Evolutionary conservation across 208 protist genomes (phyloP).

Genomic region (Trypanosoma lewisi): DNA sequence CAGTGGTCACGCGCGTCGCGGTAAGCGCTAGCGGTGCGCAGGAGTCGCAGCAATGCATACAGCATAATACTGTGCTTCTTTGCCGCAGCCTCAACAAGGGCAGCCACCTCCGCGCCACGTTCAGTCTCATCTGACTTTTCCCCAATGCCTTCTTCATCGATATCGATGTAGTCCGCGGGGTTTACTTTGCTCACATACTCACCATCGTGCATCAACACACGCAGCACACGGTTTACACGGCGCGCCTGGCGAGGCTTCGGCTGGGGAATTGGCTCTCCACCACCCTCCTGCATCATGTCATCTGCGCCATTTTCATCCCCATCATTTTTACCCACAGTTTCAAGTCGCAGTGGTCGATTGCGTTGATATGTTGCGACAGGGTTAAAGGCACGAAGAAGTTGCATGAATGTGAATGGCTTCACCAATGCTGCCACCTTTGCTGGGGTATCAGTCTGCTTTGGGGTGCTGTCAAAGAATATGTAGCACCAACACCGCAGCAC

Average conservation of each 20-base stretch:
- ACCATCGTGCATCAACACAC: slow-evolving; percentile 54
- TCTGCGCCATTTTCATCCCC: slow-evolving; percentile 25
- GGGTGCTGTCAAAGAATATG: slow-evolving; percentile 65
- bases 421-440: slow-evolving; percentile 73
- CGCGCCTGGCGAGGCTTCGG: slow-evolving; percentile 67
- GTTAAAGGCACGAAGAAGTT: slow-evolving; percentile 77
- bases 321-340: slow-evolving; percentile 24
- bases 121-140: slow-evolving; percentile 27
- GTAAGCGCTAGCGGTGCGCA: slow-evolving; percentile 59
- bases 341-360: slow-evolving; percentile 46
- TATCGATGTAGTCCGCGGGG: slow-evolving; percentile 49
- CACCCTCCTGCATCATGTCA: slow-evolving; percentile 12
- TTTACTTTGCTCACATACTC: slow-evolving; percentile 64
- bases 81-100: slow-evolving; percentile 41
- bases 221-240: slow-evolving; percentile 66
- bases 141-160: slow-evolving; percentile 37
- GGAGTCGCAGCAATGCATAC: slow-evolving; percentile 57
- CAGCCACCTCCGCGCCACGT: slow-evolving; percentile 33
- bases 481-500: slow-evolving; percentile 77
- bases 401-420: slow-evolving; percentile 76
- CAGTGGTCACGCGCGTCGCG: slow-evolving; percentile 65
- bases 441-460: slow-evolving; percentile 57
- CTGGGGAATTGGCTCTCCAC: slow-evolving; percentile 46
- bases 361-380: slow-evolving; percentile 67
- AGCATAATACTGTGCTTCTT: slow-evolving; percentile 63